Conservation (phyloP, 1,139 yeast genomes). For the Hanseniaspora uvarum region DNA sequence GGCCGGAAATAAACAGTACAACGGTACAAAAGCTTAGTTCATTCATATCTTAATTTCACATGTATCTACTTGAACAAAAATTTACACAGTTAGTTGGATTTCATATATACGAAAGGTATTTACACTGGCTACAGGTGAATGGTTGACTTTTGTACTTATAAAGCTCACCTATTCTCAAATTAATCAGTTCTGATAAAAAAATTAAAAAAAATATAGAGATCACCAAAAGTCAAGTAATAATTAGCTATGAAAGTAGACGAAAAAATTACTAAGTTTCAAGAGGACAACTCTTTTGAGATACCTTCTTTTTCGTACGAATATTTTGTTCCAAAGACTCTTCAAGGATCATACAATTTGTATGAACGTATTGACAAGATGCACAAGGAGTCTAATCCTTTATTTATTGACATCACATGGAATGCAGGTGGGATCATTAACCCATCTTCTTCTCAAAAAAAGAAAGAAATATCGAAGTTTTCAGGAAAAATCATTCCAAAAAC, state of each 20-base stretch:
- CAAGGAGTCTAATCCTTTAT: slow-evolving; percentile 69
- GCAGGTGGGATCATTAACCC: slow-evolving; percentile 59
- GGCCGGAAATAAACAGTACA: neutral
- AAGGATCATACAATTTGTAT: slow-evolving; percentile 90
- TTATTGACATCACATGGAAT: slow-evolving; percentile 95
- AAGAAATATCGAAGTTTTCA: slow-evolving; percentile 3
- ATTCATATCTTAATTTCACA: neutral
- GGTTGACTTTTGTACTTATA: too few species aligned
- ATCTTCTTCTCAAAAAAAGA: neutral
- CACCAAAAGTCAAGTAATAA: neutral
- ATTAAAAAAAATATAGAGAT: too few species aligned
- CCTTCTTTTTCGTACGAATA: slow-evolving; percentile 90
- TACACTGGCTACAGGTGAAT: too few species aligned
- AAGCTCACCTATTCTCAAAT: too few species aligned
- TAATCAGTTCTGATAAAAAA: too few species aligned
- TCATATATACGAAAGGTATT: neutral
- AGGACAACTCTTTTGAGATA: slow-evolving; percentile 22
- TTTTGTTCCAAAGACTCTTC: slow-evolving; percentile 95
- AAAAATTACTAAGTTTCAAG: slow-evolving; percentile 30
- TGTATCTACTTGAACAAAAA: neutral
- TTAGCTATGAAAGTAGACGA: slow-evolving; percentile 33
- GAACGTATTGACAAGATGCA: slow-evolving; percentile 98
- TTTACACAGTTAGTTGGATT: neutral
- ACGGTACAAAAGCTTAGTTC: neutral
- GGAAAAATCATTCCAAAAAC: slow-evolving; percentile 25